Base-by-base conservation (phyloP, 768 basidiomycete genomes). In the Phylloporus rhodoxanthus region DNA sequence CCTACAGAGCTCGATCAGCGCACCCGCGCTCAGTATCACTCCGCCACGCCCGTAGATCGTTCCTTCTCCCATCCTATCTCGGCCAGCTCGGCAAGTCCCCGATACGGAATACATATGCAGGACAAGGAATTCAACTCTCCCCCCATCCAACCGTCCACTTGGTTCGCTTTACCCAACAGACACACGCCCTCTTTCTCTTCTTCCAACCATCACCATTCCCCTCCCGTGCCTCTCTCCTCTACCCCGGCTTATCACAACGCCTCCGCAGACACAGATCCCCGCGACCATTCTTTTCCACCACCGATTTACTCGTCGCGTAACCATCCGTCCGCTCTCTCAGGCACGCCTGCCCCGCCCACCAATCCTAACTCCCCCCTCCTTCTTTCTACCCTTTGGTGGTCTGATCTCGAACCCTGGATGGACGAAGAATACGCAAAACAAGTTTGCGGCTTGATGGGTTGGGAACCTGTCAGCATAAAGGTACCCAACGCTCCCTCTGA, bases 391-490 rank as follows among this genome's bases (percentile, higher is more conserved):
- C 79, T 91, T 57, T 88, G 82, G 77, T 89, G 93, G 82, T 82
- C 84, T 56, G 87, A 90, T 61, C 79, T 95, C 47, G 92, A 95
- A 68, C 82, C 85, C 57, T 95, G 92, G 92, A 94, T 95, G 93
- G 91, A 94, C 71, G 90, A 92, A 79, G 86, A 89, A 66, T 95
- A 93, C 74, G 87, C 84, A 38, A 85, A 87, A 68, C 87, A 91
- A 65, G 88, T 92, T 61, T 90, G 90, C 69, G 71, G 68, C 39
- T 72, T 91, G 63, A 89, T 92, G 87, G 81, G 85, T 50, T 94
- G 92, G 91, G 87, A 90, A 51, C 78, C 83, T 14, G 74, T 81
- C 62, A 76, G 66, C 64, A 80, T 89, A 70, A 83, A 83, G 67
- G 81, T 91, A 30, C 87, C 88, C 14, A 80, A 71, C 51, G 76